Conservation (phyloP, 2,329 filamentous ascomycete genomes). For the Orbilia oligospora region DNA sequence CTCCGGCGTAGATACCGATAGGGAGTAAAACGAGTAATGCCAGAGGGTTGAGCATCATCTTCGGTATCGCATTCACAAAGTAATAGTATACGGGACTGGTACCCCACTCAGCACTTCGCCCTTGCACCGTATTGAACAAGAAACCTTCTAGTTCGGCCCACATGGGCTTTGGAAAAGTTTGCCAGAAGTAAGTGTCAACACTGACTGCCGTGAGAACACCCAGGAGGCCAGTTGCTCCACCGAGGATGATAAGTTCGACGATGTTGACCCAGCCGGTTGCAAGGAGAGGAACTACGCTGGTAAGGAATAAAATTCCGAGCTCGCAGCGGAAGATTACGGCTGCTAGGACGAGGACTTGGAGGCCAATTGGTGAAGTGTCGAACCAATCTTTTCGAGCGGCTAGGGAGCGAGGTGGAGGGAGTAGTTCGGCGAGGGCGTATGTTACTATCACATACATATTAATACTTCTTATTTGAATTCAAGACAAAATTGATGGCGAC, state of each 20-base stretch:
- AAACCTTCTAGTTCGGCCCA: conserved; percentile 95
- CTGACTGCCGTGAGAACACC: conserved; percentile 79
- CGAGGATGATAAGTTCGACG: conserved; percentile 76
- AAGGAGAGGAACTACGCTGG: conserved; percentile 77
- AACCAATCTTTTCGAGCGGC: conserved; percentile 70
- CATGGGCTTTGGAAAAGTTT: conserved; percentile 73
- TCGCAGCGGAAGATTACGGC: conserved; percentile 91
- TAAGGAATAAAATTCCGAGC: conserved; percentile 82
- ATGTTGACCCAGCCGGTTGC: conserved; percentile 72
- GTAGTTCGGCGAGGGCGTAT: conserved; percentile 70
- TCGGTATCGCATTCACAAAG: conserved; percentile 83
- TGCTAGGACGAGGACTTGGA: conserved; percentile 78
- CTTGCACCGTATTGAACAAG: conserved; percentile 88
- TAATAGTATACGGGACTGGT: conserved; percentile 89
- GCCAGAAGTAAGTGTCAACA: conserved; percentile 96
- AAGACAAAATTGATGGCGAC: not conserved
- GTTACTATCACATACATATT: conserved; percentile 73
- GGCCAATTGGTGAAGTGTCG: conserved; percentile 71
- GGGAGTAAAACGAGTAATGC: conserved; percentile 72
- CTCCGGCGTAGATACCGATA: conserved; percentile 69
- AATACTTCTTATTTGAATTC: not conserved
- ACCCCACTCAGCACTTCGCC: conserved; percentile 89
- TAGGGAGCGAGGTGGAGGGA: conserved; percentile 68
- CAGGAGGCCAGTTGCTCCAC: conserved; percentile 75
- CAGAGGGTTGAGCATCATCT: conserved; percentile 85